Conservation (phyloP, 345 rosid species). For the Sisymbrium irio region DNA sequence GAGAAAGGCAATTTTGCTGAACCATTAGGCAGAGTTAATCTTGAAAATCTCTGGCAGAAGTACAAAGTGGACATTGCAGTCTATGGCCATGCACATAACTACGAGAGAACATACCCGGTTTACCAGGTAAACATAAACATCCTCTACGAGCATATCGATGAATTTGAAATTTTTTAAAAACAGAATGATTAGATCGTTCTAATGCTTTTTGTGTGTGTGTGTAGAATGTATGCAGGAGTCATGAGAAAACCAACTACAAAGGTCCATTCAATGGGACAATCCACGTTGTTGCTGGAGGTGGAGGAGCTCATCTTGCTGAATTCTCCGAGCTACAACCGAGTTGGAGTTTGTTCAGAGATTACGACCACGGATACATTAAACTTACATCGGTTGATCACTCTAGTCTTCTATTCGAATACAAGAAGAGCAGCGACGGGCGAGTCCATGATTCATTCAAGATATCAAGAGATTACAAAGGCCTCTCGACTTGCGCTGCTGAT, state of each 20-base stretch:
- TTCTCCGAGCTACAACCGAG: slow-evolving; percentile 45
- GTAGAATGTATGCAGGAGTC: slow-evolving; percentile 56
- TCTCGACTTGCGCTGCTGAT: slow-evolving; percentile 53
- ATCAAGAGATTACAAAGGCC: slow-evolving; percentile 51
- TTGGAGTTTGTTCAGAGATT: slow-evolving; percentile 59
- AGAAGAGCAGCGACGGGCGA: slow-evolving; percentile 68
- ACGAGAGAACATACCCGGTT: slow-evolving; percentile 75
- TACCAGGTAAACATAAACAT: slow-evolving; percentile 50
- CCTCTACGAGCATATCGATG: not conserved
- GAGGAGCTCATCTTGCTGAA: slow-evolving; percentile 54
- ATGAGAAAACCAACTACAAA: slow-evolving; percentile 48
- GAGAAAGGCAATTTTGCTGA: slow-evolving; percentile 57
- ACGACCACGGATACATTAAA: slow-evolving; percentile 51
- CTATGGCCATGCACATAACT: slow-evolving; percentile 70
- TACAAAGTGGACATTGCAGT: slow-evolving; percentile 75
- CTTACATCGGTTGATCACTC: slow-evolving; percentile 60
- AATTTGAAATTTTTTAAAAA: not conserved
- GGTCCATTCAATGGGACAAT: slow-evolving; percentile 62
- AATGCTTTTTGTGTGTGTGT: not conserved
- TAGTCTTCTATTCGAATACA: slow-evolving; percentile 57
- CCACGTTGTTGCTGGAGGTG: slow-evolving; percentile 75
- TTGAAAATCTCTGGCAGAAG: slow-evolving; percentile 75
- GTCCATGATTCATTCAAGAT: slow-evolving; percentile 61
- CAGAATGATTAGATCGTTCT: not conserved
- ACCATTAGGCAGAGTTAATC: slow-evolving; percentile 66